Base-by-base conservation (phyloP, 805 yeast genomes). In the Teunomyces tritomae region DNA sequence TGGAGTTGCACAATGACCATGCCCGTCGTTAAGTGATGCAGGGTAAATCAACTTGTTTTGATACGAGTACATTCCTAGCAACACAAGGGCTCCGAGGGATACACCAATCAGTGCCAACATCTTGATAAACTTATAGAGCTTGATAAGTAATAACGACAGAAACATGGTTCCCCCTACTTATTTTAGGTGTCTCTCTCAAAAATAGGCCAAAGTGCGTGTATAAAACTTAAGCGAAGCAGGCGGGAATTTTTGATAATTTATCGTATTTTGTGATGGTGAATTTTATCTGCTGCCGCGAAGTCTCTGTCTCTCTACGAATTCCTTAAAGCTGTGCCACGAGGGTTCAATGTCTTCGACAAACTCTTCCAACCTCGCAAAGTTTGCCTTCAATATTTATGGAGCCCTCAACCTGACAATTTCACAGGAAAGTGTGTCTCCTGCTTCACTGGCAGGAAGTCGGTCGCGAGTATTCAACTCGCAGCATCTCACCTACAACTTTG, bases 21-120 rank as follows among this genome's bases (percentile, higher is more conserved):
- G 73, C 3, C 92, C 96, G 46, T 83, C 86, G 51, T 90, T 89
- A 43, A 89, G 74, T 52, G 78, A 73, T 2, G 96, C 79, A 1
- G 98, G 97, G 61, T 92, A 92, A n/a, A 92, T 83, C 44, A 94
- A 62, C 33, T 72, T 70, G 45, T 74, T 70, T 62, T 90, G 96
- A 61, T 69, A 82, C 10, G 73, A 59, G 64, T 87, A 87, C 17
- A 87, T 62, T 1, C 82, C 82, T 4, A 74, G 56, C 20, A 84
- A 64, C 4, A 75, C 75, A 4, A 76, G 57, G 0, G 75, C 64
- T 0, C 80, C 74, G 3, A 78, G 27, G 0, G 80, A 62, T 2
- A 75, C 58, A 7, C 78, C 75, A 2, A 82, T 67, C 45, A 65
- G 64, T n/a, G 65, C 64, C 42, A 69, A 50, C 41, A 60, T 58